These are phyloP conservation scores for Aegilops bicornis DNA, from an alignment of 176 grass and related monocot genomes.

Conservation along the genomic window DNA sequence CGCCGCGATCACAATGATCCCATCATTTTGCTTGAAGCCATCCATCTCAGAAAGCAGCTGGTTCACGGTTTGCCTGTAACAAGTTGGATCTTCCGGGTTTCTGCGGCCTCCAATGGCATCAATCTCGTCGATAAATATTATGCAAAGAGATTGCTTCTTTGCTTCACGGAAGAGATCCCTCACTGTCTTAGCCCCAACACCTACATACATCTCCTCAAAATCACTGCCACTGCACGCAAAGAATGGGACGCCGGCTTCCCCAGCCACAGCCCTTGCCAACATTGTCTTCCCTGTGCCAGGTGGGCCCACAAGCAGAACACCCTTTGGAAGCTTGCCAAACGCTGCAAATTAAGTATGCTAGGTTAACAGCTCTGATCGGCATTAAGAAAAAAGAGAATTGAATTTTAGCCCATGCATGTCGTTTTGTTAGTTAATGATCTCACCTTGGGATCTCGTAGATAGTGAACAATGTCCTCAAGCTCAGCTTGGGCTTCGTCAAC, in stretches of 20 bases:
- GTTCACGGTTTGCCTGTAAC: background rate
- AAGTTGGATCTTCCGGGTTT: background rate
- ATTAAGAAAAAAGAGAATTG: too few relatives aligned
- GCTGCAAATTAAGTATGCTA: background rate
- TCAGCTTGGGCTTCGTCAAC: too few relatives aligned
- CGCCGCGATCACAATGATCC: background rate
- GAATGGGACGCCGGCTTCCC: background rate
- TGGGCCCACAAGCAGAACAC: background rate
- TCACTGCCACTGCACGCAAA: background rate
- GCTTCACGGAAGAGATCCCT: background rate
- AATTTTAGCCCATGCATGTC: background rate
- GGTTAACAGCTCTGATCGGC: background rate
- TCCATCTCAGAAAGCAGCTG: background rate
- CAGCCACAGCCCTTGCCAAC: slow-evolving; percentile 1
- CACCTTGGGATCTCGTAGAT: background rate
- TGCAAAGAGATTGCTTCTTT: background rate
- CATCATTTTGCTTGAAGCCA: background rate
- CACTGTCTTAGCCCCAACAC: background rate
- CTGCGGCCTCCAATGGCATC: background rate
- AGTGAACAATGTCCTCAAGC: too few relatives aligned
- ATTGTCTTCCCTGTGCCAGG: background rate
- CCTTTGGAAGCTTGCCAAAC: background rate
- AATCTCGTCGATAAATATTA: slow-evolving; percentile 6
- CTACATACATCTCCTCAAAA: background rate
- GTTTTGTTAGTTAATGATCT: background rate